phyloP scores from a whole-genome alignment of 78 protist genomes.

The Speleostelium caveatum region DNA sequence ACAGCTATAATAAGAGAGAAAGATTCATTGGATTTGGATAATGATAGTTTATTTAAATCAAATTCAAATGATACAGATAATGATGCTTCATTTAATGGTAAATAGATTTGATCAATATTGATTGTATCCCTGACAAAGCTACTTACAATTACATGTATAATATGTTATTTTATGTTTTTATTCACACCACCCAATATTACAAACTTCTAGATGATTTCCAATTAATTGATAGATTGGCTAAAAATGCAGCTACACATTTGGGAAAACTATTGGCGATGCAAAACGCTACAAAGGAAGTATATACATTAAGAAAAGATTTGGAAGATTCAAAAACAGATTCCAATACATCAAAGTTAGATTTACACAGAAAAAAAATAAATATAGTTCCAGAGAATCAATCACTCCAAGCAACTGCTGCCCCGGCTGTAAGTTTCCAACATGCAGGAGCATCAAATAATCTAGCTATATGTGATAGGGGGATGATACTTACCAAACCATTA shows the following conservation, averaged over 20 bases:
- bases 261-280: constrained; percentile 35
- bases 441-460: too few relatives aligned
- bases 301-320: too few relatives aligned
- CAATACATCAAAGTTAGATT: not conserved
- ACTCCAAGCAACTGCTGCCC: constrained; percentile 18
- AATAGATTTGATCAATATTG: too few relatives aligned
- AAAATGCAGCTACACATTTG: constrained; percentile 59
- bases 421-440: too few relatives aligned
- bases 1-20: not conserved
- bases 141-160: too few relatives aligned
- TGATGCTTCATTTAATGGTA: too few relatives aligned
- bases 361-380: constrained; percentile 35
- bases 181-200: too few relatives aligned
- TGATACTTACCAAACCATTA: not conserved
- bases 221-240: constrained; percentile 58
- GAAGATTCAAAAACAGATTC: constrained; percentile 20
- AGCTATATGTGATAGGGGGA: not conserved
- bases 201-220: constrained; percentile 34
- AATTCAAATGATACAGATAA: not conserved
- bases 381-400: constrained; percentile 20
- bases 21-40: not conserved
- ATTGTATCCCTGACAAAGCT: too few relatives aligned
- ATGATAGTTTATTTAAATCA: not conserved
- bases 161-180: too few relatives aligned
- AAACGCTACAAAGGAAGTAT: too few relatives aligned